Base-by-base conservation (phyloP, 1,284 basidiomycete genomes). In the Trichosporon sp. region DNA sequence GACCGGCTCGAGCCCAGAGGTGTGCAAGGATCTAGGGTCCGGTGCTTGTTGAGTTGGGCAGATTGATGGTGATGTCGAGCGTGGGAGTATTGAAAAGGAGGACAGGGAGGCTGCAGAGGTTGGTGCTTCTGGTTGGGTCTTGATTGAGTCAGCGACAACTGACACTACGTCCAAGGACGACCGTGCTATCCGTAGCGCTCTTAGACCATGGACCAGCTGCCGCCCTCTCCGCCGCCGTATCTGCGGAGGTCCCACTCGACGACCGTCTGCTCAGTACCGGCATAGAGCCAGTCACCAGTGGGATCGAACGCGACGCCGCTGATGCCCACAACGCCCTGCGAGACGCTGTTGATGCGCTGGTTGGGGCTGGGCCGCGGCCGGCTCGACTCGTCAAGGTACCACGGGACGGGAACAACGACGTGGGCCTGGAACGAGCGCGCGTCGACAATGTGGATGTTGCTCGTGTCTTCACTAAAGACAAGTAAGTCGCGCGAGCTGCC, bases 191-290 rank as follows among this genome's bases (percentile, higher is more conserved):
- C n/a, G n/a, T n/a, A n/a, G n/a, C n/a, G n/a, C n/a, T n/a, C 37
- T 29, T 63, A 78, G 11, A 73, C 75, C 74, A 78, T 71, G 19
- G 61, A 68, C 75, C 76, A 78, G 33, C 69, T 71, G 0, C 75
- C 75, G n/a, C 66, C 70, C 44, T 71, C 71, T 4, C 71, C 73
- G 9, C 74, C 73, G 7, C 73, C 72, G 16, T 69, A 58, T 37
- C 73, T 65, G 49, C 78, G 69, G 65, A 81, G 40, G 67, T 81
- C 79, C 75, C 78, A 81, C 61, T 81, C 79, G 29, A 81, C 79
- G 21, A 81, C 70, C 1, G 76, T 78, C 36, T 73, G 65, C 64
- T 81, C 79, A 36, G 79, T 79, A 8, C 77, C 78, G 1, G 77
- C 72, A 59, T 81, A 81, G 56, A 81, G 69, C 70, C 73, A 80